Base-by-base conservation (phyloP, 164 flowering plant species). In the Liquidambar formosana region DNA sequence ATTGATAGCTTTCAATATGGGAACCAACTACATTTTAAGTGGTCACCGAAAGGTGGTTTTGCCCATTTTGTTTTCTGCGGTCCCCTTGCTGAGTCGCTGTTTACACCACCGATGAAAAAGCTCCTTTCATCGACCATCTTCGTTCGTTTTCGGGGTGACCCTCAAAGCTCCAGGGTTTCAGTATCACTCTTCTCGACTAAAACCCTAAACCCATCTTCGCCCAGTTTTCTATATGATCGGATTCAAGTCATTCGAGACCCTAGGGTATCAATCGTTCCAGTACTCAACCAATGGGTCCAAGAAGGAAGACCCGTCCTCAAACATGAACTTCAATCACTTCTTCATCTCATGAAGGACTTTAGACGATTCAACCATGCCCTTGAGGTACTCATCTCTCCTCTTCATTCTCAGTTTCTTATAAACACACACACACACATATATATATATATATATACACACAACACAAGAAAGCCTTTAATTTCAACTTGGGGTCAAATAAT, bases 361-460 rank as follows among this genome's bases (percentile, higher is more conserved):
- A 56, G 45, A 23, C 79, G 77, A 23, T 79, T 33, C 65, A 43
- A 70, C 18, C 79, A 77, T 52, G 83, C 81, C 26, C 67, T 77
- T 10, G 75, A 77, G 76, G 78, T 62, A 19, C 18, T 19, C 45
- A 60, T 22, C 44, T 33, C 61, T 51, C 45, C 8, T 10, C 65
- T 38, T 48, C 23, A 10, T 16, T 46, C 22, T 4, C 16, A n/a
- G 63, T 18, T 12, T 26, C 5, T 59, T 2, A 26, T 19, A 46
- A 61, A 28, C 38, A 1, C 14, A 15, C 18, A 2, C 4, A 38
- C 16, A 16, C 47, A 1, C 15, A 6, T 47, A 13, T 6, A 11
- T 14, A 47, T 14, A 14, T n/a, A 0, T 14, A 6, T 6, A 4
- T 48, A 15, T n/a, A 48, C 16, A 16, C 2, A 1, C n/a, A n/a